Conservation (phyloP, 345 rosid species). For the Turnera subulata region DNA sequence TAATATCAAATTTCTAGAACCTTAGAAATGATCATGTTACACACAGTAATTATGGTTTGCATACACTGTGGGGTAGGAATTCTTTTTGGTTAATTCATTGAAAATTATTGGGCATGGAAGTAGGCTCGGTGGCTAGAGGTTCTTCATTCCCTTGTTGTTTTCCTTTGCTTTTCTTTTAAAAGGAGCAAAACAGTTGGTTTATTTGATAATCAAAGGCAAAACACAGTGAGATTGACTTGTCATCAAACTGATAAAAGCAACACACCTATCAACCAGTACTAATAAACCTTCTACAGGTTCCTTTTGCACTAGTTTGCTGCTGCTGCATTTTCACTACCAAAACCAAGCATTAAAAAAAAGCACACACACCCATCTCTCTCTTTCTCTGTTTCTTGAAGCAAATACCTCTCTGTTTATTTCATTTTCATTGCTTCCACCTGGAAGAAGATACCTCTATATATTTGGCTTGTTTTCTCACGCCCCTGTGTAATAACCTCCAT, state of each 20-base stretch:
- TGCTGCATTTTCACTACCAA: background rate
- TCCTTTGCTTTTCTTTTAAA: too few species aligned
- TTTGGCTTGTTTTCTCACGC: slow-evolving; percentile 11
- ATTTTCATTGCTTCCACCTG: slow-evolving; percentile 27
- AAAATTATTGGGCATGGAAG: too few species aligned
- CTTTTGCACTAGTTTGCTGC: slow-evolving; percentile 1
- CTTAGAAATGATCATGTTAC: too few species aligned
- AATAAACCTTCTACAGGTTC: background rate
- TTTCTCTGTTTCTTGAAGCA: slow-evolving; percentile 72
- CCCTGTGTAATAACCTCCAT: slow-evolving; percentile 32
- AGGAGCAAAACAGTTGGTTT: background rate
- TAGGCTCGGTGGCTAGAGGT: too few species aligned
- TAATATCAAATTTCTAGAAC: too few species aligned
- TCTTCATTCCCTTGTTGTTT: too few species aligned
- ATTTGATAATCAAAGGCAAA: slow-evolving; percentile 1
- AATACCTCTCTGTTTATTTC: slow-evolving; percentile 35
- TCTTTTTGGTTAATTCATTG: too few species aligned
- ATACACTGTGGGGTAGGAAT: too few species aligned
- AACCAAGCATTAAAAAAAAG: background rate
- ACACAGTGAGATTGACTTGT: slow-evolving; percentile 30
- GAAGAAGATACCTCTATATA: slow-evolving; percentile 14
- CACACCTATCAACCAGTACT: slow-evolving; percentile 32
- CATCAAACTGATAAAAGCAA: slow-evolving; percentile 47
- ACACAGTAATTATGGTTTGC: too few species aligned
- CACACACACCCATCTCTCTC: background rate